A percentile compares a stretch with the other conserved stretches of the same genome.
These are phyloP conservation scores for Olyra latifolia DNA, from an alignment of 176 grass and related monocot genomes.

Conservation along the genomic window DNA sequence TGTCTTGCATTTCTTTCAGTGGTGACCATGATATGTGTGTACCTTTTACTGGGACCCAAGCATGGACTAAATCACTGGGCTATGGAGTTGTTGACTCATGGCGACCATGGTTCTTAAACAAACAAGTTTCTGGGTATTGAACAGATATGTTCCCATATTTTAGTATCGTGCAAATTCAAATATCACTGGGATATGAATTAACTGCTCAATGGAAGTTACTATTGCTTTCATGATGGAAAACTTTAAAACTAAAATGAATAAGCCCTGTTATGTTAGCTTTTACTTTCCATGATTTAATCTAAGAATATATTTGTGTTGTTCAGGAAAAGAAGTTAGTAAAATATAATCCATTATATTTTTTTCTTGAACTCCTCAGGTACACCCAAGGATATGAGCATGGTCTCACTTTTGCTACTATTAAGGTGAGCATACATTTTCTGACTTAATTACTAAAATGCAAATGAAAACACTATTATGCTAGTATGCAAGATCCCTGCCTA, in stretches of 20 bases:
- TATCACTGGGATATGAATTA: conserved; percentile 12
- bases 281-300: background rate
- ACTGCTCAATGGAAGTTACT: background rate
- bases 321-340: background rate
- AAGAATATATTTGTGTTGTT: background rate
- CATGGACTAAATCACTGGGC: conserved; percentile 80
- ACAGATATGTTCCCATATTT: background rate
- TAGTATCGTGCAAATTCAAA: background rate
- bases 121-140: conserved; percentile 87
- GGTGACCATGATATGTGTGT: conserved; percentile 98
- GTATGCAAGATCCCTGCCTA: background rate
- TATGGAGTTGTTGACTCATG: conserved; percentile 71
- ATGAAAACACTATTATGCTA: background rate
- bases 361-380: conserved; percentile 59
- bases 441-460: background rate
- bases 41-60: conserved; percentile 76
- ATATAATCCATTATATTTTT: background rate
- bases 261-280: background rate
- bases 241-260: background rate
- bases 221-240: background rate
- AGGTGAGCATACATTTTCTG: conserved; percentile 54
- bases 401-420: conserved; percentile 87
- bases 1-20: conserved; percentile 43
- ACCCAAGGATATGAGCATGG: conserved; percentile 72
- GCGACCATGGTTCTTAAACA: conserved; percentile 62